Evolutionary conservation across 345 rosid genomes (phyloP), one percentile per base, ranked within the genome.

Genomic region (Hibiscus syriacus): DNA sequence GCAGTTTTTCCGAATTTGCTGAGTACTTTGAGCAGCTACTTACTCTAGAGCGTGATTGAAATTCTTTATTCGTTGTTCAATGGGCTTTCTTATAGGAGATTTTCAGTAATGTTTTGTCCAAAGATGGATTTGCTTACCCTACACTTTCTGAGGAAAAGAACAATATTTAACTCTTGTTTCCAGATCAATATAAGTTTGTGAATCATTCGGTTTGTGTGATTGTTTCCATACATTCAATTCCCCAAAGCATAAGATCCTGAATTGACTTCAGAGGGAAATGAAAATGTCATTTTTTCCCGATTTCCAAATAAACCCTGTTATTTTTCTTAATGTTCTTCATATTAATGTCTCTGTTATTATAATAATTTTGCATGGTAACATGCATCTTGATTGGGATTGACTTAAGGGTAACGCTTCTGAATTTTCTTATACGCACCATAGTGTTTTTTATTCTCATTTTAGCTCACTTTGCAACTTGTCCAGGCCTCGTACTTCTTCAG

Each of bases 401-500:
- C 32, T 54, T 23, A 3, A 14, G 58, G 22, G 19, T 45, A 46
- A 46, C 9, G 16, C 27, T 10, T 3, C 27, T 29, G 10, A n/a
- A 65, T 29, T 49, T 65, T 5, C 55, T 48, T 29, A 22, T 43
- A 23, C 34, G 53, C 26, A 29, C 27, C 41, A 48, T 59, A 20
- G 36, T 73, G 9, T 25, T 32, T 34, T 34, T 66, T 17, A n/a
- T 5, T 11, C 10, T 7, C 57, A 53, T 25, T 58, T 54, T 23
- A 26, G 2, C 1, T 14, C 19, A n/a, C 38, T 9, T 30, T 68
- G 30, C 11, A 50, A 76, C 36, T 70, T 76, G 22, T 64, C 39
- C 74, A 74, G 80, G 83, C 77, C 13, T 73, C 76, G 1, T 77
- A 69, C 73, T 80, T 68, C 56, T 58, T 80, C 58, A 72, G 74